Conservation (phyloP, 1,284 basidiomycete species). For the Singerocomus inundabilis region DNA sequence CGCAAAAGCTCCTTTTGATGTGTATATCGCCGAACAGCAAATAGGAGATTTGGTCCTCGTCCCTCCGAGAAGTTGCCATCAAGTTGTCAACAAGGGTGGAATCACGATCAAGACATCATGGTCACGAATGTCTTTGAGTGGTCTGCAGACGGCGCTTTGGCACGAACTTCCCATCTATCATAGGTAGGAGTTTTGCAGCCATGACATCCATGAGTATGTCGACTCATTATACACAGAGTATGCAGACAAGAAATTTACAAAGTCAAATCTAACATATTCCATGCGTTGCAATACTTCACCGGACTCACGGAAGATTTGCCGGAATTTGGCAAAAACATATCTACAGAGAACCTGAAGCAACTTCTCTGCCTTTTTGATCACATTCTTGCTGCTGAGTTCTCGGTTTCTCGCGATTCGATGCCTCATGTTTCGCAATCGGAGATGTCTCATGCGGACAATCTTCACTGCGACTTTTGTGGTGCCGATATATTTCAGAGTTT, state of each 20-base stretch:
- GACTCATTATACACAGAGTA: slow-evolving; percentile 45
- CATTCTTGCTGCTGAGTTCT: slow-evolving; percentile 57
- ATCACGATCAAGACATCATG: slow-evolving; percentile 77
- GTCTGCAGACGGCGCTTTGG: slow-evolving; percentile 55
- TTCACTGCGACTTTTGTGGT: slow-evolving; percentile 74
- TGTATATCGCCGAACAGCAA: slow-evolving; percentile 68
- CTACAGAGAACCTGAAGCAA: slow-evolving; percentile 20
- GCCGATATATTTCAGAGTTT: slow-evolving; percentile 76
- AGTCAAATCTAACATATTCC: slow-evolving; percentile 61
- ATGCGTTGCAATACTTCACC: slow-evolving; percentile 46
- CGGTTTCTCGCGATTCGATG: slow-evolving; percentile 35
- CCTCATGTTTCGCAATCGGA: slow-evolving; percentile 26
- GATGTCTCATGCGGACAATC: slow-evolving; percentile 23
- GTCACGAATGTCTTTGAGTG: slow-evolving; percentile 72
- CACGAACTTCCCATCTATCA: slow-evolving; percentile 74
- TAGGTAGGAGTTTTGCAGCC: slow-evolving; percentile 46
- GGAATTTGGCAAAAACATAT: neutral
- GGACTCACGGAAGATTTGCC: slow-evolving; percentile 26
- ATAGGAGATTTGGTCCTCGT: slow-evolving; percentile 77
- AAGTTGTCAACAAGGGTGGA: slow-evolving; percentile 74
- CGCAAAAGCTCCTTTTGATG: slow-evolving; percentile 57
- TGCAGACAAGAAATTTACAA: slow-evolving; percentile 74
- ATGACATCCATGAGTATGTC: slow-evolving; percentile 7
- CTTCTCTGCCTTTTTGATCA: slow-evolving; percentile 55
- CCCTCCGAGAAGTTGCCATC: slow-evolving; percentile 72